Evolutionary conservation across 257 asterid species (phyloP).

Genomic region (Oldenlandia corymbosa): DNA sequence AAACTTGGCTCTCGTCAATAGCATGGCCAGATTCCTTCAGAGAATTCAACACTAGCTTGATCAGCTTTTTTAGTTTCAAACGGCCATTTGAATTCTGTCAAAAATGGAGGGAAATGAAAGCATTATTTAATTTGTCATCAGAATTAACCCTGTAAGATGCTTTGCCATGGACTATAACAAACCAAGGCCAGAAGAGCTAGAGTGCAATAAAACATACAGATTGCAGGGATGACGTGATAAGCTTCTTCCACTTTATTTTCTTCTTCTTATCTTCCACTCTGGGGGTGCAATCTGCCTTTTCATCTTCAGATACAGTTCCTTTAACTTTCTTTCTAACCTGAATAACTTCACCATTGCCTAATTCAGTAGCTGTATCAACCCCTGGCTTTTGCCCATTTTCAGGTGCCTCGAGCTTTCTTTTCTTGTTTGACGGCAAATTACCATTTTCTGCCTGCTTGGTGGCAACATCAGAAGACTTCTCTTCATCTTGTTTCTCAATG

Average conservation of each 20-base stretch:
- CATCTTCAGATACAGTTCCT: conserved; percentile 28
- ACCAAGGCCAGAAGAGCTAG: neutral
- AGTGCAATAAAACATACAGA: conserved; percentile 41
- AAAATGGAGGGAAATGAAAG: too few species aligned
- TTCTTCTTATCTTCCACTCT: conserved; percentile 27
- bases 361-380: conserved; percentile 25
- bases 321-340: conserved; percentile 51
- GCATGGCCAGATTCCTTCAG: conserved; percentile 52
- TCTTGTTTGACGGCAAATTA: conserved; percentile 35
- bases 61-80: conserved; percentile 59
- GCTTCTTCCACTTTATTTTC: conserved; percentile 82
- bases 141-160: too few species aligned
- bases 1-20: conserved; percentile 37
- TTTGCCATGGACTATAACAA: neutral
- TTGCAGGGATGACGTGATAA: conserved; percentile 63
- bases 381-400: conserved; percentile 33
- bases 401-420: conserved; percentile 55
- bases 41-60: conserved; percentile 46
- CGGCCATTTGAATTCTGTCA: conserved; percentile 58
- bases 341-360: conserved; percentile 42
- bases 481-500: conserved; percentile 29
- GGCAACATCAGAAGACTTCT: conserved; percentile 34
- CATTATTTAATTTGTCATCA: too few species aligned
- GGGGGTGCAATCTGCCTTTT: conserved; percentile 14
- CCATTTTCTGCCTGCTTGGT: conserved; percentile 28